Base-by-base conservation (phyloP, 768 basidiomycete genomes). In the Boletus bicolor region DNA sequence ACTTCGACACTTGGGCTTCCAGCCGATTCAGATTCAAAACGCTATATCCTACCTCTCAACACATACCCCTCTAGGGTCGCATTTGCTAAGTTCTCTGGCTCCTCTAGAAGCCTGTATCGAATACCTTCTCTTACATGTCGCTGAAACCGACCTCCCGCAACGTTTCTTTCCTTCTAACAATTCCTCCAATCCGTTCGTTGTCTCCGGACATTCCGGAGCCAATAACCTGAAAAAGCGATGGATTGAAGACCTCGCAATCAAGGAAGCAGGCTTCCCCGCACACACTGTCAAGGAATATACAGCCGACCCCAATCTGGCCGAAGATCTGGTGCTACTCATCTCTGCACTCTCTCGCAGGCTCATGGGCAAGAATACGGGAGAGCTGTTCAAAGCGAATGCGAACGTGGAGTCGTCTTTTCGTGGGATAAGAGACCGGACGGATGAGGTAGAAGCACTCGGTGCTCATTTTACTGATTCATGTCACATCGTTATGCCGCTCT, bases 141-240 rank as follows among this genome's bases (percentile, higher is more conserved):
- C 93, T 0, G 94, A 98, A 74, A 87, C 90, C 54, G 93, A 96
- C 62, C 79, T 97, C 5, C 95, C 95, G 0, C 66, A 76, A 48
- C 80, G 81, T 28, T 91, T 92, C 68, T 70, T 89, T 15, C 82
- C 87, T 5, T 67, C 76, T 10, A 70, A 71, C n/a, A 86, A 85
- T 61, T 82, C 87, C 3, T 89, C 87, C 0, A 79, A 83, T 61
- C 75, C 89, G 1, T 89, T 91, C 67, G 71, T 91, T 56, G 82
- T 82, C 14, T 81, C 85, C 4, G 75, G 77, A 4, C 84, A 89
- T 68, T 76, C 83, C 19, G 86, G 87, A 0, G 71, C 73, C 4
- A 81, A 83, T 44, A 78, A 84, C 59, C 69, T 94, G 43, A 85
- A 85, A 66, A 81, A 73, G 52, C 82, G 91, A 24, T 95, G 93